Evolutionary conservation across 2,329 filamentous ascomycete genomes (phyloP).

Genomic region (Fusarium brevicatenulatum): DNA sequence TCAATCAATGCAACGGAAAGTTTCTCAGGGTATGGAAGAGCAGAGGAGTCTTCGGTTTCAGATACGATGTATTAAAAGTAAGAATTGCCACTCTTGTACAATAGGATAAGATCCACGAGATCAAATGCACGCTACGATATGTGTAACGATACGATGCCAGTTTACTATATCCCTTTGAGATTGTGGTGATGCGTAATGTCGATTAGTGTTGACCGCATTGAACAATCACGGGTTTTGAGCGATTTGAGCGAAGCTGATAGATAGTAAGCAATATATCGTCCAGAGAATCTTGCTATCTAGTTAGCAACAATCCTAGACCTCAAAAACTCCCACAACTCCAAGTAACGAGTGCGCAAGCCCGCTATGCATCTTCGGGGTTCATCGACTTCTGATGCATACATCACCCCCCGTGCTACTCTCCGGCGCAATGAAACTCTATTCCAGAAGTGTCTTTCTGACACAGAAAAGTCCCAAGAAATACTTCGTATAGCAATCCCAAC

Average conservation of each 20-base stretch:
- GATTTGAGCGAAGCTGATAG: slow-evolving; percentile 3
- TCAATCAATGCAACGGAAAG: neutral
- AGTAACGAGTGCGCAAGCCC: slow-evolving; percentile 44
- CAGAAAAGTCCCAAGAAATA: slow-evolving; percentile 22
- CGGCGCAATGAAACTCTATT: slow-evolving; percentile 42
- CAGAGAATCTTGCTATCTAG: slow-evolving; percentile 35
- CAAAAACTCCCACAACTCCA: slow-evolving; percentile 45
- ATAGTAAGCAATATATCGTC: slow-evolving; percentile 26
- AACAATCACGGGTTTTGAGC: neutral
- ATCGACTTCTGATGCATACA: slow-evolving; percentile 3
- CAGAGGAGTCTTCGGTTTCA: slow-evolving; percentile 18
- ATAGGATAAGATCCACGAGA: slow-evolving; percentile 41
- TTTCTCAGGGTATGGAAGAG: slow-evolving; percentile 18
- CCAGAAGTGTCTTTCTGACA: slow-evolving; percentile 43
- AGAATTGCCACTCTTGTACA: slow-evolving; percentile 46
- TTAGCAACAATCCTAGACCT: slow-evolving; percentile 29
- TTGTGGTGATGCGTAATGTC: neutral
- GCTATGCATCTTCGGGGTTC: slow-evolving; percentile 38
- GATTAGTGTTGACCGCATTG: neutral
- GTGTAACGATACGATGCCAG: slow-evolving; percentile 40
- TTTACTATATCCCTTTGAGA: neutral
- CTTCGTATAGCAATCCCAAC: slow-evolving; percentile 36
- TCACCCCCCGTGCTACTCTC: slow-evolving; percentile 16
- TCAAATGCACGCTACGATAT: slow-evolving; percentile 38
- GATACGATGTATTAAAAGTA: slow-evolving; percentile 35